A percentile compares a stretch with the other conserved stretches of the same genome.
phyloP scores from a whole-genome alignment of 352 stramenopile species.

The Phytopythium oedochilum region DNA sequence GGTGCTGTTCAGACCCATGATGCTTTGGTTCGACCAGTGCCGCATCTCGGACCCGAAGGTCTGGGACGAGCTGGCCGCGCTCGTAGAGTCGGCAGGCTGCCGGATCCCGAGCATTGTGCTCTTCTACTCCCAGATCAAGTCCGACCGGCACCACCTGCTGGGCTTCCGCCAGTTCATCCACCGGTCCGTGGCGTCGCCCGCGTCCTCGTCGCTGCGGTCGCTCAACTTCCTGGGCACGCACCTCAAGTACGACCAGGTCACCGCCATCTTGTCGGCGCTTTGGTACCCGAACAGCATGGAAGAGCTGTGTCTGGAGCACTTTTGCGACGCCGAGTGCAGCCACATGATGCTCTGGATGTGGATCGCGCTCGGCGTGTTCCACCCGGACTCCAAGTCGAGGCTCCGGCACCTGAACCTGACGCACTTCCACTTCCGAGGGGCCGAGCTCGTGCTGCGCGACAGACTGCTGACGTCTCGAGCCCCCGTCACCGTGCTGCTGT shows the following conservation, averaged over 20 bases:
- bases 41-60: background rate
- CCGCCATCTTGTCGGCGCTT: conserved; percentile 22
- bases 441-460: conserved; percentile 6
- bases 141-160: background rate
- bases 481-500: conserved; percentile 14
- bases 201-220: conserved; percentile 15
- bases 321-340: conserved; percentile 15
- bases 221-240: conserved; percentile 18
- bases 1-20: background rate
- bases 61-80: background rate
- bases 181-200: background rate
- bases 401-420: conserved; percentile 24
- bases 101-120: background rate
- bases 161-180: conserved; percentile 3
- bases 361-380: conserved; percentile 39
- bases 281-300: conserved; percentile 14
- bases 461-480: conserved; percentile 13
- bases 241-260: conserved; percentile 12
- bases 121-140: conserved; percentile 3
- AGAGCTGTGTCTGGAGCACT: conserved; percentile 19
- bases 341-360: conserved; percentile 24
- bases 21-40: conserved; percentile 5
- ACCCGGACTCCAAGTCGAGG: conserved; percentile 22
- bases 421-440: conserved; percentile 12
- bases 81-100: background rate